Base-by-base conservation (phyloP, 331 rosid genomes). In the Quercus phellos region DNA sequence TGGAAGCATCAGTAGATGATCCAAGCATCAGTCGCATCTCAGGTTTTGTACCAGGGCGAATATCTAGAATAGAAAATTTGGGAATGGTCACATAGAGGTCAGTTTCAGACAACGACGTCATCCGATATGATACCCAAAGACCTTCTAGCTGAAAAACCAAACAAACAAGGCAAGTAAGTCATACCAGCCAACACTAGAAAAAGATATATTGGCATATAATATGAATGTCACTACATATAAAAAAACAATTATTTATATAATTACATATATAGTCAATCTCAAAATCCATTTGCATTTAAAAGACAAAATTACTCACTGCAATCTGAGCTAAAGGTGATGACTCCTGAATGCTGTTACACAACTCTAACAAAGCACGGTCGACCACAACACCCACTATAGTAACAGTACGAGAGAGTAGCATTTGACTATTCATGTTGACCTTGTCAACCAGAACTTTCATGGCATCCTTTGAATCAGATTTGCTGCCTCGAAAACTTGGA, bases 11-110 rank as follows among this genome's bases (percentile, higher is more conserved):
- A 34, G 89, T 73, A 21, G 96, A 93, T 66, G 97, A 91, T 77
- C 99, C 99, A 72, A 95, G 98, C 99, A 95, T 95, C 60, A 95
- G 93, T 74, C 98, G 94, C 99, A 95, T 92, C 84, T 93, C 99
- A 71, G 98, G 94, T 85, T 89, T 93, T 24, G 97, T 93, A 83
- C 85, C 85, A 30, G 94, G 93, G 53, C 97, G 97, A 82, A 90
- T 87, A 78, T 95, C 99, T 22, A 95, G 87, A 46, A 95, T 71
- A 53, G 97, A 89, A 80, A 95, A 95, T 74, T 86, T 93, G 18
- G 98, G 98, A 82, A 95, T 90, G 21, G 99, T 95, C 74, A 95
- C 83, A 74, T 91, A 91, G 72, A 95, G 93, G 80, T 95, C 99
- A 59, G 82, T 89, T 80, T 93, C 99, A 32, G 92, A 90, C 79